These are phyloP conservation scores for Gossypium trilobum DNA, from an alignment of 441 rosid species.

Conservation along the genomic window DNA sequence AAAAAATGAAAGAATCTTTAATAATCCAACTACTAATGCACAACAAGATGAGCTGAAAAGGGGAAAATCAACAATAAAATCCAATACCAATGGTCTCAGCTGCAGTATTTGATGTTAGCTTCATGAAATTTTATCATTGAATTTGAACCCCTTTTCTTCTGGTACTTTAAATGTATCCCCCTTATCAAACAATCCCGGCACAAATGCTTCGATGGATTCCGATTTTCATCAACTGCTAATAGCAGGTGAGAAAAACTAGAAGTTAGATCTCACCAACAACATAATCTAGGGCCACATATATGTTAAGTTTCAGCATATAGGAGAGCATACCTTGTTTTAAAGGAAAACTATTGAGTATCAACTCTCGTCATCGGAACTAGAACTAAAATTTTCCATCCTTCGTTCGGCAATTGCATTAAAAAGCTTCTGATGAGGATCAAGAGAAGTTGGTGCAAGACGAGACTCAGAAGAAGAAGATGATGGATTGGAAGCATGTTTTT, in stretches of 20 bases:
- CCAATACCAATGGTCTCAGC: not conserved
- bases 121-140: not conserved
- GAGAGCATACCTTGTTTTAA: not conserved
- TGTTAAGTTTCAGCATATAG: not conserved
- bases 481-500: slow-evolving; percentile 40
- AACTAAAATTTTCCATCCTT: slow-evolving; percentile 26
- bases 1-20: slow-evolving; percentile 8
- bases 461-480: slow-evolving; percentile 40
- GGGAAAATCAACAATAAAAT: not conserved
- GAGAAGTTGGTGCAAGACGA: slow-evolving; percentile 27
- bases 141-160: not conserved
- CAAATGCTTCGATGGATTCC: not conserved
- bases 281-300: not conserved
- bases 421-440: slow-evolving; percentile 46
- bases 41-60: slow-evolving; percentile 2
- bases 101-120: not conserved
- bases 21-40: slow-evolving; percentile 5
- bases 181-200: not conserved
- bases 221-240: not conserved
- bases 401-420: slow-evolving; percentile 70
- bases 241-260: not conserved
- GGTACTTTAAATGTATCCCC: not conserved
- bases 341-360: not conserved
- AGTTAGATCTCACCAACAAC: not conserved
- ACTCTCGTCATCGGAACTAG: slow-evolving; percentile 31